These are phyloP conservation scores for Cyberlindnera euphorbiiphila DNA, from an alignment of 805 yeast species.

Conservation along the genomic window DNA sequence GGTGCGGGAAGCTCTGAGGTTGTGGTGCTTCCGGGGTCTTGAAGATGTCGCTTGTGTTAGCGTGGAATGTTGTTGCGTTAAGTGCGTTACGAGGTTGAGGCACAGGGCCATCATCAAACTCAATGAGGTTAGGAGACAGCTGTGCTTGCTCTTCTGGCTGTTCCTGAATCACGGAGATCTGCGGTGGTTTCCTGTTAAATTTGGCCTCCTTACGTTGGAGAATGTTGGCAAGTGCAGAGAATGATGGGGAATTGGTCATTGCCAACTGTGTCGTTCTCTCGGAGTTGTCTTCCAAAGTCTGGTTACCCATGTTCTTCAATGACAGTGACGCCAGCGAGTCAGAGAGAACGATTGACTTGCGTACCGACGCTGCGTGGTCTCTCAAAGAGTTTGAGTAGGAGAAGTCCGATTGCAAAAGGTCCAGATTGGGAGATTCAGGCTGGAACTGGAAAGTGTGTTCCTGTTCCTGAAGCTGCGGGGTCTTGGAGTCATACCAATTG, in stretches of 20 bases:
- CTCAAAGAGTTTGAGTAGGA: constrained; percentile 17
- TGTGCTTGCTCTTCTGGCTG: constrained; percentile 7
- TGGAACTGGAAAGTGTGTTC: constrained; percentile 11
- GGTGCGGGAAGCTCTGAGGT: constrained; percentile 15
- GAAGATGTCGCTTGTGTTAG: constrained; percentile 20
- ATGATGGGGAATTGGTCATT: constrained; percentile 41
- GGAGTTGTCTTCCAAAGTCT: neutral
- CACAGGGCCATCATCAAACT: constrained; percentile 28
- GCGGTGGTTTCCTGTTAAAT: constrained; percentile 11
- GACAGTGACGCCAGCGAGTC: constrained; percentile 24
- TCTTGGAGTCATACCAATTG: constrained; percentile 12
- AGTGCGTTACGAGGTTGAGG: constrained; percentile 16
- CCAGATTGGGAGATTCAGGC: constrained; percentile 21
- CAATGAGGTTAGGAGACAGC: constrained; percentile 34
- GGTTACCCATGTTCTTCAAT: constrained; percentile 1
- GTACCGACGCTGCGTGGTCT: constrained; percentile 22
- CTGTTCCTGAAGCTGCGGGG: constrained; percentile 9
- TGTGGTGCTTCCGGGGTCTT: constrained; percentile 26
- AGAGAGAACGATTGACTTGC: constrained; percentile 24
- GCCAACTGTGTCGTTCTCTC: constrained; percentile 21
- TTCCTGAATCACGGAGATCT: constrained; percentile 6
- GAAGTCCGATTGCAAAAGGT: constrained; percentile 19
- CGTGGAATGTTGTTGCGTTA: neutral
- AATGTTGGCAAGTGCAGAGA: constrained; percentile 39
- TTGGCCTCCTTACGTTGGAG: constrained; percentile 34